Conservation (phyloP, 768 basidiomycete genomes). For the Trametes punicea region DNA sequence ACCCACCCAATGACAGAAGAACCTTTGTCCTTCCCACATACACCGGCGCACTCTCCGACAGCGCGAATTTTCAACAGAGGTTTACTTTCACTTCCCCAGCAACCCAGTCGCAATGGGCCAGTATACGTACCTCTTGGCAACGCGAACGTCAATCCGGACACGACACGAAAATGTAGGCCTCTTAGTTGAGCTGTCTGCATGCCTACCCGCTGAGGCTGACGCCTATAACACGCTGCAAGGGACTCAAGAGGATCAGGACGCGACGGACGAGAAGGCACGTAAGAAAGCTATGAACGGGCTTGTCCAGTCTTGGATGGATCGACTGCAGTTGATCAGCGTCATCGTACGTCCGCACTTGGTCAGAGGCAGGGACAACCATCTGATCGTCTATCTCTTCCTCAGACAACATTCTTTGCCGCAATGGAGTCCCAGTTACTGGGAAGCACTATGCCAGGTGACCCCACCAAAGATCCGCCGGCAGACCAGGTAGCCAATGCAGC, state of each 20-base stretch:
- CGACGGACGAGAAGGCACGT: slow-evolving; percentile 43
- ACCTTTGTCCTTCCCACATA: not conserved
- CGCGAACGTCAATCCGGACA: not conserved
- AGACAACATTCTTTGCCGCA: slow-evolving; percentile 65
- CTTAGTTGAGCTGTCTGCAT: not conserved
- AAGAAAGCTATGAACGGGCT: slow-evolving; percentile 47
- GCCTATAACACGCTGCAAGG: slow-evolving; percentile 30
- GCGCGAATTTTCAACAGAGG: not conserved
- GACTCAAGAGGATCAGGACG: slow-evolving; percentile 49
- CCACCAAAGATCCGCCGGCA: not conserved
- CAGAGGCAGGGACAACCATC: not conserved
- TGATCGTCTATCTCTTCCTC: not conserved
- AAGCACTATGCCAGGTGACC: slow-evolving; percentile 35
- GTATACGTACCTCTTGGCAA: not conserved
- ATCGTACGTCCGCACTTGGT: slow-evolving; percentile 39
- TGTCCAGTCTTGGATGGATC: slow-evolving; percentile 60
- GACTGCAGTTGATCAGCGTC: slow-evolving; percentile 57
- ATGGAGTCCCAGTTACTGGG: slow-evolving; percentile 52
- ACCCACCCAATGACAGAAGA: slow-evolving; percentile 4
- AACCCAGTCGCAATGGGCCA: not conserved
- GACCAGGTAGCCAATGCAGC: slow-evolving; percentile 38
- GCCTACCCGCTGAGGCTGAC: not conserved
- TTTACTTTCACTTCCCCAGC: not conserved
- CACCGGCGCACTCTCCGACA: not conserved
- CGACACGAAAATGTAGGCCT: not conserved